Evolutionary conservation across 352 stramenopile species (phyloP).

Genomic region (Pythium biforme): DNA sequence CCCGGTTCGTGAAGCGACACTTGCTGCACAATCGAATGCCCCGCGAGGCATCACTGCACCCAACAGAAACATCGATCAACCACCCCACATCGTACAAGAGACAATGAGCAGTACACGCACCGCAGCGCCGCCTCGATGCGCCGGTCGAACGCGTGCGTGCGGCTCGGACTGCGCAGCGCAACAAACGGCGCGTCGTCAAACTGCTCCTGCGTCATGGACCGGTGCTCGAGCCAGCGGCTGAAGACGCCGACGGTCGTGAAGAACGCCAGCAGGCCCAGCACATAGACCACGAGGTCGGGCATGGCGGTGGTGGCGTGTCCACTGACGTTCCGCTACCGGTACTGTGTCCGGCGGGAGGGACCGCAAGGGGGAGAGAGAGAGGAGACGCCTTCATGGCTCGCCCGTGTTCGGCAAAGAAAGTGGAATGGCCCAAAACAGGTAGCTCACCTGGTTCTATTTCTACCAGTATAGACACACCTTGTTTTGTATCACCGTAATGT

Average conservation of each 20-base stretch:
- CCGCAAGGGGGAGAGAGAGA: too few species aligned
- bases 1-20: conserved; percentile 23
- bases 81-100: neutral
- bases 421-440: too few species aligned
- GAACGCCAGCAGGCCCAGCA: conserved; percentile 13
- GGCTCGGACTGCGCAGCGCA: conserved; percentile 22
- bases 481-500: too few species aligned
- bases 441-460: neutral
- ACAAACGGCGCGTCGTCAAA: conserved; percentile 18
- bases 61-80: neutral
- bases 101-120: neutral
- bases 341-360: neutral
- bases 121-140: conserved; percentile 21
- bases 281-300: conserved; percentile 11
- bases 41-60: conserved; percentile 16
- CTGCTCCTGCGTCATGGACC: neutral
- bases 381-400: conserved; percentile 2
- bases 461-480: too few species aligned
- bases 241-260: conserved; percentile 10
- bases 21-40: conserved; percentile 14
- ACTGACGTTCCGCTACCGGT: neutral
- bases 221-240: conserved; percentile 21
- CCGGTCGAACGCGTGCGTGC: conserved; percentile 23
- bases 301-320: conserved; percentile 4
- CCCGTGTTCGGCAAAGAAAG: neutral